Evolutionary conservation across 805 yeast species (phyloP).

Genomic region (Saccharomycopsis synnaedendra): DNA sequence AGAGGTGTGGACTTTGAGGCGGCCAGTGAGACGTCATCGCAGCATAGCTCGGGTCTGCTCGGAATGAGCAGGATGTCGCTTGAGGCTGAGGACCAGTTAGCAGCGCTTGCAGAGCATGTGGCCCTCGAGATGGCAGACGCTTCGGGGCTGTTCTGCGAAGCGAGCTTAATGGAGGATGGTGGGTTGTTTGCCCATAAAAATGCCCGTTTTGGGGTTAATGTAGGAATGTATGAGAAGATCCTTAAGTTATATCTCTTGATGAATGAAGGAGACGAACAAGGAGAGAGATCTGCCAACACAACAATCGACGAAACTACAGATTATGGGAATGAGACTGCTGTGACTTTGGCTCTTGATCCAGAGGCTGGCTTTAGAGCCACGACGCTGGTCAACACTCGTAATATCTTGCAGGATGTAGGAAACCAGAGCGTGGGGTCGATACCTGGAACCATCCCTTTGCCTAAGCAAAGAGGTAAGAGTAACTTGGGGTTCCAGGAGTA

Average conservation of each 20-base stretch:
- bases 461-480: not conserved
- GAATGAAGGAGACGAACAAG: constrained; percentile 7
- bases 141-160: not conserved
- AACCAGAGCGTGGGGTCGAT: not conserved
- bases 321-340: constrained; percentile 13
- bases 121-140: constrained; percentile 9
- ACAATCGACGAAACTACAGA: constrained; percentile 13
- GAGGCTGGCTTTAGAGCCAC: constrained; percentile 10
- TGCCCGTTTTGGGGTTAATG: constrained; percentile 1
- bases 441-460: not conserved
- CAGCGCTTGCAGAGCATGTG: constrained; percentile 6
- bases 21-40: not conserved
- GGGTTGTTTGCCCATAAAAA: not conserved
- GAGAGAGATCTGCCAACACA: constrained; percentile 1
- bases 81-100: not conserved
- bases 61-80: not conserved
- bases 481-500: constrained; percentile 11
- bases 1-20: constrained; percentile 7
- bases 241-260: constrained; percentile 14
- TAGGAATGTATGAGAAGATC: constrained; percentile 20
- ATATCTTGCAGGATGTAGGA: constrained; percentile 4
- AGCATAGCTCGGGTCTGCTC: not conserved
- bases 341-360: constrained; percentile 9
- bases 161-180: not conserved
- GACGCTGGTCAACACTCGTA: not conserved